Conservation (phyloP, 495 filamentous ascomycete species). For the Clavariopsis aquatica region DNA sequence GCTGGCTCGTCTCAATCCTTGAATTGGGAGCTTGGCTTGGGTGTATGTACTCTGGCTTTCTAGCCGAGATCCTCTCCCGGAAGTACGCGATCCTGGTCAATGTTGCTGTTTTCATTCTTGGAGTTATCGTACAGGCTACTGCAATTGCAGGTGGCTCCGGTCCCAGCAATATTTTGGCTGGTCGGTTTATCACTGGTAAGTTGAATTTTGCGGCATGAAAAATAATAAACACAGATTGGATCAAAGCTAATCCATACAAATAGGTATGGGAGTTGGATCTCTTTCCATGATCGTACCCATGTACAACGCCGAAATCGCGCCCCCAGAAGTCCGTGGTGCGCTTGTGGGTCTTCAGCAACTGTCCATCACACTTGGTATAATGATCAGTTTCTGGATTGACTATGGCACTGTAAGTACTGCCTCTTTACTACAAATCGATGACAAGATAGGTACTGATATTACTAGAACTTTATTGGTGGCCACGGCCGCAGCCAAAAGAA, state of each 20-base stretch:
- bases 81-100: constrained; percentile 75
- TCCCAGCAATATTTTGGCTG: constrained; percentile 64
- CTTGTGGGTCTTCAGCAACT: constrained; percentile 78
- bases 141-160: constrained; percentile 55
- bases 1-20: constrained; percentile 78
- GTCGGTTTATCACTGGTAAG: constrained; percentile 69
- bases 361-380: constrained; percentile 80
- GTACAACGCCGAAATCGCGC: constrained; percentile 71
- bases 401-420: constrained; percentile 48
- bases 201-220: too few relatives aligned
- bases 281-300: constrained; percentile 66
- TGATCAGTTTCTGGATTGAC: constrained; percentile 83
- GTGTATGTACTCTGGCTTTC: constrained; percentile 70
- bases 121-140: constrained; percentile 71
- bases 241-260: neutral
- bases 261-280: constrained; percentile 70
- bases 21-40: constrained; percentile 83
- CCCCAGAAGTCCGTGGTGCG: constrained; percentile 65
- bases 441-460: neutral
- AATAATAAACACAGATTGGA: too few relatives aligned
- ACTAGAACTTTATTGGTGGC: constrained; percentile 72
- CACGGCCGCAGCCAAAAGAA: constrained; percentile 62
- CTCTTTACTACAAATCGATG: neutral
- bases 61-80: constrained; percentile 72
- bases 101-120: constrained; percentile 70